Evolutionary conservation across 768 basidiomycete species (phyloP), one percentile per base, ranked within the genome.

Genomic region (Coprinopsis sp.): DNA sequence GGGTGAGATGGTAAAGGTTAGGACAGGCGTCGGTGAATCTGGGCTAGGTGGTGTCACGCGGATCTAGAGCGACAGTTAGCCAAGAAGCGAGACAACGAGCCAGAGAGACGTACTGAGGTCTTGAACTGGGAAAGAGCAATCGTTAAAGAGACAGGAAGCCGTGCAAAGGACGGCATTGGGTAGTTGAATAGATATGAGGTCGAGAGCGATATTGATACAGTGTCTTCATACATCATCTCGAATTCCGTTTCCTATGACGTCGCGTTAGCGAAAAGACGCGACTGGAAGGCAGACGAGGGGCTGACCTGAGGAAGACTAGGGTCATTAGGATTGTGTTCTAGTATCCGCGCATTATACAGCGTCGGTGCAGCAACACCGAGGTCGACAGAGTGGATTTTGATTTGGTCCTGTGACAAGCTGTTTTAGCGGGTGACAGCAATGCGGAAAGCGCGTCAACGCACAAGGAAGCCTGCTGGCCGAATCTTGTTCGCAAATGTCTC

Each of bases 141-240:
- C 1, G 87, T 87, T 37, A 93, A 69, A 16, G 85, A 87, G 42
- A 91, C 80, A 4, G 90, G 90, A 29, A 92, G 73, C 25, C 86
- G 82, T 3, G 88, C 89, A 58, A 91, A 91, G 30, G 79, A 91
- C 24, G 74, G 72, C 76, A 77, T 87, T 49, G 80, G 92, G 65
- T 87, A 96, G 68, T 83, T 92, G 73, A 81, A 91, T 47, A 84
- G 78, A 64, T 81, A 90, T 47, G 80, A 91, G 21, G 79, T 95
- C 50, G 79, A 97, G 47, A 82, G 75, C 21, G 82, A 94, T 52
- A 97, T 69, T 2, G 92, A 90, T 33, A 92, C 56, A 6, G 81
- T 81, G 63, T 98, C 96, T 5, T 75, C 74, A 59, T 97, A 98
- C 43, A 79, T 76, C 58, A 94, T 69, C 56, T 91, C 90, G 41